Conservation (phyloP, 108 stramenopile species). For the Nannochloropsis oceanica region DNA sequence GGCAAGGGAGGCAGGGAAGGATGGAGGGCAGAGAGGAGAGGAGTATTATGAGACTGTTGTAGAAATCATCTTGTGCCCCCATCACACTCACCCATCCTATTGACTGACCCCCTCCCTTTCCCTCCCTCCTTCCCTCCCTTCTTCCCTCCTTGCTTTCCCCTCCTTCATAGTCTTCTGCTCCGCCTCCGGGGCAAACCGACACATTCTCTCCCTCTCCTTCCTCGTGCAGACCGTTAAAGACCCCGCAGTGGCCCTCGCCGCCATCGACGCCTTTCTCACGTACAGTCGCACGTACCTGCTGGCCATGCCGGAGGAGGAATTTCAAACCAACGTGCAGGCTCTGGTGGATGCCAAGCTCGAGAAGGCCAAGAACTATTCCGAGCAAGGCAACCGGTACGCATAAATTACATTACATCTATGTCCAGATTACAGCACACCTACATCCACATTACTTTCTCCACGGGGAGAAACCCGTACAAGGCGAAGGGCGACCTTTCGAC, state of each 20-base stretch:
- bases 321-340: background rate
- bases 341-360: constrained; percentile 2
- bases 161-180: background rate
- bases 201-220: background rate
- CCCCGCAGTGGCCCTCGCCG: background rate
- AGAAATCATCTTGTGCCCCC: too few species aligned
- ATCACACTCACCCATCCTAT: too few species aligned
- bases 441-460: too few species aligned
- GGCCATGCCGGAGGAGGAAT: background rate
- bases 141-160: background rate
- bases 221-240: background rate
- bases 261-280: background rate
- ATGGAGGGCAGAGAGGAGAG: too few species aligned
- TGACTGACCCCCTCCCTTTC: too few species aligned
- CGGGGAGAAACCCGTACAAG: too few species aligned
- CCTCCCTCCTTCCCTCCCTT: background rate
- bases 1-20: background rate
- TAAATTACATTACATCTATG: too few species aligned
- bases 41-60: too few species aligned
- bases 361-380: constrained; percentile 11
- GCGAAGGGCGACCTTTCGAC: too few species aligned
- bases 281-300: background rate
- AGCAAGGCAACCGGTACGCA: background rate
- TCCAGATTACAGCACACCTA: too few species aligned
- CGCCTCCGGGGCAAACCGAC: background rate